These are phyloP conservation scores for Rhododendron vialii DNA, from an alignment of 148 eudicot genomes.

Conservation along the genomic window DNA sequence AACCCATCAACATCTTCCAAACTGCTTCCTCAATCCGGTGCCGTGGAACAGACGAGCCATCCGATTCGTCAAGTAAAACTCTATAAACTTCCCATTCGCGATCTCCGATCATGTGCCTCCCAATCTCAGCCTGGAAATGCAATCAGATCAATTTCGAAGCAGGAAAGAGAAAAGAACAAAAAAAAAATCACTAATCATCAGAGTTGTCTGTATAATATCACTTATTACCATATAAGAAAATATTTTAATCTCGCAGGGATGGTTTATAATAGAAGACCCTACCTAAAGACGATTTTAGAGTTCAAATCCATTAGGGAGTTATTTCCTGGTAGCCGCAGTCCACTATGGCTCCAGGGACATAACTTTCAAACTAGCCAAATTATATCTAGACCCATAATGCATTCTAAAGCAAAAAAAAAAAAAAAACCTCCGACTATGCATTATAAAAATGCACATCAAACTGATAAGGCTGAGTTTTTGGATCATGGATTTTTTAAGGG, in stretches of 20 bases:
- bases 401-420: not conserved
- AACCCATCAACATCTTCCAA: slow-evolving; percentile 55
- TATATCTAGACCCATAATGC: not conserved
- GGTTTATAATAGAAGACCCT: not conserved
- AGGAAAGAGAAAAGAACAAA: not conserved
- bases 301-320: not conserved
- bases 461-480: not conserved
- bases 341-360: not conserved
- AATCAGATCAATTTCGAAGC: not conserved
- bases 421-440: not conserved
- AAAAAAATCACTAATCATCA: not conserved
- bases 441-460: not conserved
- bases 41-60: slow-evolving; percentile 24
- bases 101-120: slow-evolving; percentile 46
- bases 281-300: not conserved
- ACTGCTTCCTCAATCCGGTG: slow-evolving; percentile 37
- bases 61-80: slow-evolving; percentile 43
- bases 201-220: not conserved
- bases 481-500: not conserved
- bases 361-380: not conserved
- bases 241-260: too few relatives aligned
- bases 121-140: slow-evolving; percentile 40
- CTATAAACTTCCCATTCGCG: slow-evolving; percentile 57
- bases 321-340: not conserved
- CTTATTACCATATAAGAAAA: not conserved